phyloP scores from a whole-genome alignment of 106 monocot genomes.

The Amphibolis antarctica region DNA sequence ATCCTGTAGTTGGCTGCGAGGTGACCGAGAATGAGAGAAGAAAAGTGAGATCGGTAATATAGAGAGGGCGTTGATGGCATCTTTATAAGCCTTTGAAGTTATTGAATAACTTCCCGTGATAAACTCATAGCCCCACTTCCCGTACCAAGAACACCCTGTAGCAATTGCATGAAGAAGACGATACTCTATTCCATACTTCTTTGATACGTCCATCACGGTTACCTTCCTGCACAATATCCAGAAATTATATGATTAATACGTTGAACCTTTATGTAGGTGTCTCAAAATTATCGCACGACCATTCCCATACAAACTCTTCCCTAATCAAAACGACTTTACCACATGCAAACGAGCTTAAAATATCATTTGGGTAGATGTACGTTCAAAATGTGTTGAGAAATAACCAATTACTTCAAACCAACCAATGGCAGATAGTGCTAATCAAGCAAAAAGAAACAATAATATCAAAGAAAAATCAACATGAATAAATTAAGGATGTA shows the following conservation, averaged over 20 bases:
- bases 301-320: no score
- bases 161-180: constrained; percentile 53
- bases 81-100: constrained; percentile 29
- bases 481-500: no score
- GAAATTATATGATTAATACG: neutral
- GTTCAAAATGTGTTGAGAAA: no score
- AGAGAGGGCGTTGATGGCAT: constrained; percentile 41
- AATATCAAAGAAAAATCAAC: no score
- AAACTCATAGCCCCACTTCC: constrained; percentile 76
- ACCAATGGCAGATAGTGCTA: no score
- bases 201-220: constrained; percentile 85
- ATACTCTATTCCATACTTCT: constrained; percentile 56
- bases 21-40: constrained; percentile 29
- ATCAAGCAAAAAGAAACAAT: no score
- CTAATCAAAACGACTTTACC: no score
- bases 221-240: constrained; percentile 39
- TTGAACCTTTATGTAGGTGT: neutral
- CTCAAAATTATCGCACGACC: no score
- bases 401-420: no score
- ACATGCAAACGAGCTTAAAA: no score
- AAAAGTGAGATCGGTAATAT: constrained; percentile 33
- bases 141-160: constrained; percentile 61
- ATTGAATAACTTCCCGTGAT: constrained; percentile 53
- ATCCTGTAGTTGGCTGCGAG: constrained; percentile 28
- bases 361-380: no score